Conservation (phyloP, 1,284 basidiomycete species). For the Ustilago crameri region DNA sequence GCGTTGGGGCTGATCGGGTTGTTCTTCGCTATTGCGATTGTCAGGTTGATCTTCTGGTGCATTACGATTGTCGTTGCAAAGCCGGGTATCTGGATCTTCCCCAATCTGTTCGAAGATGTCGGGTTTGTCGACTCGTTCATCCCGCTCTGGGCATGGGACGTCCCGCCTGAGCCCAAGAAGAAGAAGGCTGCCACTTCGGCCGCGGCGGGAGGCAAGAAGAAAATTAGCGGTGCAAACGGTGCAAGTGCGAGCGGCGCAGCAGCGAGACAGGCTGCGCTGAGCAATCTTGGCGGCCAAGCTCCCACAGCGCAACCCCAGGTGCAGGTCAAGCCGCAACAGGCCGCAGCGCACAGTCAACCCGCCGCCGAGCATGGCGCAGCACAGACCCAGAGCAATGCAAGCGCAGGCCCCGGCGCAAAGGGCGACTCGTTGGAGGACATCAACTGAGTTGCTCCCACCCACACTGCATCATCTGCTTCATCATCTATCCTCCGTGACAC, state of each 20-base stretch:
- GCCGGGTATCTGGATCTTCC: slow-evolving; percentile 99
- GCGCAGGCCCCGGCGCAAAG: slow-evolving; percentile 39
- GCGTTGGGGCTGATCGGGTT: slow-evolving; percentile 88
- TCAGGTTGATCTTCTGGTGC: slow-evolving; percentile 92
- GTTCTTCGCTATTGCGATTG: slow-evolving; percentile 90
- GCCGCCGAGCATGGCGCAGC: slow-evolving; percentile 10
- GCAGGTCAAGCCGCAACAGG: slow-evolving; percentile 30
- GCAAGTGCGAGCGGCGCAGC: slow-evolving; percentile 3
- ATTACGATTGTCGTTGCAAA: slow-evolving; percentile 85
- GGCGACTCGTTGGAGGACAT: slow-evolving; percentile 45
- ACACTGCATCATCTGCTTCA: not conserved
- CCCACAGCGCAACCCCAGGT: slow-evolving; percentile 12
- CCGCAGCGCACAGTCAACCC: slow-evolving; percentile 19
- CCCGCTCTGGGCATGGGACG: slow-evolving; percentile 96
- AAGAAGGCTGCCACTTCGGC: slow-evolving; percentile 69
- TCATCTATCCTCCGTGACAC: no score
- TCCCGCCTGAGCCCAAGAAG: slow-evolving; percentile 72
- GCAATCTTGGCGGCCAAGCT: slow-evolving; percentile 16
- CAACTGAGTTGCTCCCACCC: slow-evolving; percentile 21
- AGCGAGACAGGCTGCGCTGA: slow-evolving; percentile 34
- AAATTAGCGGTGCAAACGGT: not conserved
- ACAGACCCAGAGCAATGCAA: slow-evolving; percentile 10
- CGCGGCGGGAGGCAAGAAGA: slow-evolving; percentile 11
- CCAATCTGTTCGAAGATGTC: slow-evolving; percentile 96
- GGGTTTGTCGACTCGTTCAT: slow-evolving; percentile 99